Conservation (phyloP, 2,329 filamentous ascomycete genomes). For the Fusarium coffeatum region DNA sequence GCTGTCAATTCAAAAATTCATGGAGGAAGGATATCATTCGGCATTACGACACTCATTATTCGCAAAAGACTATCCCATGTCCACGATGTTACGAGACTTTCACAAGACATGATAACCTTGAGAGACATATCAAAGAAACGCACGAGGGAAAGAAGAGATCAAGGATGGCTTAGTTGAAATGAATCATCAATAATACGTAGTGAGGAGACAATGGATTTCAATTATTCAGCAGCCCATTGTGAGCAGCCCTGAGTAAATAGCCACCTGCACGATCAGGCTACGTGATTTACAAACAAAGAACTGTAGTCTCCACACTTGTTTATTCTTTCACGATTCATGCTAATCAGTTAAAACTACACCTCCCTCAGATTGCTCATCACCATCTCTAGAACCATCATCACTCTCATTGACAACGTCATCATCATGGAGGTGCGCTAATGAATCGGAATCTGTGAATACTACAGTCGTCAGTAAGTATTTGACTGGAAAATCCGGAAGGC, state of each 20-base stretch:
- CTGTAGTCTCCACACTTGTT: neutral
- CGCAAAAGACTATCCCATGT: constrained; percentile 8
- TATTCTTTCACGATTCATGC: neutral
- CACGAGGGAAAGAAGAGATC: constrained; percentile 20
- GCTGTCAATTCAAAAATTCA: constrained; percentile 10
- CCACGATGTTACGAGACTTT: constrained; percentile 3
- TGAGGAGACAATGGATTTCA: too few relatives aligned
- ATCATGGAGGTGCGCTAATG: constrained; percentile 1
- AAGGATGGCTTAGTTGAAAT: neutral
- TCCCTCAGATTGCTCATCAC: constrained; percentile 15
- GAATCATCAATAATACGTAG: neutral
- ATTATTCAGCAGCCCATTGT: too few relatives aligned
- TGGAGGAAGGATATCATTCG: constrained; percentile 28
- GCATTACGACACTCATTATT: constrained; percentile 20
- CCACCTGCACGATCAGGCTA: too few relatives aligned
- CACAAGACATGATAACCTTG: constrained; percentile 13
- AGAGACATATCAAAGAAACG: constrained; percentile 8
- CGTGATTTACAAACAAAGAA: too few relatives aligned
- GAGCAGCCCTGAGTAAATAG: too few relatives aligned
- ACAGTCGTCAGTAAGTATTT: neutral
- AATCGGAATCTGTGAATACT: neutral
- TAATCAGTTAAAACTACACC: constrained; percentile 4
- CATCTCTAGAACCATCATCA: neutral
- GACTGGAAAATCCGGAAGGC: neutral
- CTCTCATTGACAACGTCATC: too few relatives aligned